Percentiles rank a stretch among this genome's conserved stretches.
These are phyloP conservation scores for Berberis thunbergii DNA, from an alignment of 164 flowering plant genomes.

Conservation along the genomic window DNA sequence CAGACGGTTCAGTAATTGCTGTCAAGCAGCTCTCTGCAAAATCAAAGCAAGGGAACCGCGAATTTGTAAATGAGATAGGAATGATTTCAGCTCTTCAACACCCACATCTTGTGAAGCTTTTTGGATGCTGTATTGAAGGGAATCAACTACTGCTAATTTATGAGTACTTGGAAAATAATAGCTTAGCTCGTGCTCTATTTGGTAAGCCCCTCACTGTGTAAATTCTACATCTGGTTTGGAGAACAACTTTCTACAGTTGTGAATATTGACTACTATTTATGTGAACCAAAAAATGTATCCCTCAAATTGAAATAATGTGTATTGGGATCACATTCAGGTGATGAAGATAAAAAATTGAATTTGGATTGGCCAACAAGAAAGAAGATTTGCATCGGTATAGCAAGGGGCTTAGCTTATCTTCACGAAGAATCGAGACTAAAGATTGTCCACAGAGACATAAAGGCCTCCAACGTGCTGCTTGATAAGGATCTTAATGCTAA, in stretches of 20 bases:
- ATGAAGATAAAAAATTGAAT: conserved; percentile 19
- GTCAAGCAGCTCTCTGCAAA: conserved; percentile 67
- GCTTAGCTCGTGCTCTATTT: conserved; percentile 47
- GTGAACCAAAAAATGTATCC: too few species aligned
- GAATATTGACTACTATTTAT: too few species aligned
- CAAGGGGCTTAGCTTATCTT: conserved; percentile 64
- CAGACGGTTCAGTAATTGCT: conserved; percentile 53
- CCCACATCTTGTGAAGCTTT: conserved; percentile 60
- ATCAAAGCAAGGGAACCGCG: conserved; percentile 74
- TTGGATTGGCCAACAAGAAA: conserved; percentile 58
- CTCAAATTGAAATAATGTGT: not conserved
- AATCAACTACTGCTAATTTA: conserved; percentile 51
- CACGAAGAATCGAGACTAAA: conserved; percentile 76
- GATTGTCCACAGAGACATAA: conserved; percentile 76
- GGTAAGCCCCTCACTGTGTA: not conserved
- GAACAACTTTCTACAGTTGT: too few species aligned
- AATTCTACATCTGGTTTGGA: too few species aligned
- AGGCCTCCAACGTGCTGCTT: conserved; percentile 64
- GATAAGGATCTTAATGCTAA: conserved; percentile 42
- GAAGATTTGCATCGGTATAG: conserved; percentile 53
- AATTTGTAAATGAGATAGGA: conserved; percentile 67
- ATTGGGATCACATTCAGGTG: conserved; percentile 18
- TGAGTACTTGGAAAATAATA: conserved; percentile 66
- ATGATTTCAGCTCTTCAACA: conserved; percentile 66
- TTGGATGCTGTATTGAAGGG: conserved; percentile 67